These are phyloP conservation scores for Hypoxylon fuscum DNA, from an alignment of 495 filamentous ascomycete genomes.

Conservation along the genomic window DNA sequence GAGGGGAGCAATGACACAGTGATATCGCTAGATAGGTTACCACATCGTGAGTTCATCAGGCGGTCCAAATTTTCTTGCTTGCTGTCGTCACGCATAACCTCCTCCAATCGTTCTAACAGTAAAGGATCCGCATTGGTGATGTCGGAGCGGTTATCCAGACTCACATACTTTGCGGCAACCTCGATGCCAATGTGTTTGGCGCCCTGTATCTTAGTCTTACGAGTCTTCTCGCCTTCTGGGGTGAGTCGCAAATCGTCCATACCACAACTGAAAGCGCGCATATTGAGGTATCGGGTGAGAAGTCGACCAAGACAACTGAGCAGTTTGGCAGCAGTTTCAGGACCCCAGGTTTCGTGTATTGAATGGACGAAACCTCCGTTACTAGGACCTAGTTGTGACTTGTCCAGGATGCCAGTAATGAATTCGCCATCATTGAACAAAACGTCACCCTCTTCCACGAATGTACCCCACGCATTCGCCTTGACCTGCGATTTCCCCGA, in stretches of 20 bases:
- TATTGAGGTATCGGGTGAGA: conserved; percentile 87
- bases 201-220: conserved; percentile 73
- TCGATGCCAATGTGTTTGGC: conserved; percentile 80
- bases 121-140: conserved; percentile 69
- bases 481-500: conserved; percentile 79
- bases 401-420: conserved; percentile 91
- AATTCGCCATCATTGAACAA: conserved; percentile 88
- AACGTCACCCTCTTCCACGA: conserved; percentile 75
- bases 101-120: conserved; percentile 80
- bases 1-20: conserved; percentile 79
- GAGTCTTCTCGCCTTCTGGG: conserved; percentile 74
- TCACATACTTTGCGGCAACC: conserved; percentile 90
- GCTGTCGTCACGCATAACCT: conserved; percentile 86
- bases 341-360: conserved; percentile 93
- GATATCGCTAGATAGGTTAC: conserved; percentile 78
- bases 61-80: conserved; percentile 90
- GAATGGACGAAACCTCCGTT: conserved; percentile 90
- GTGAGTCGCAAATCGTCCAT: conserved; percentile 96
- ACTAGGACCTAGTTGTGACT: conserved; percentile 89
- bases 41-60: conserved; percentile 77
- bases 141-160: conserved; percentile 71
- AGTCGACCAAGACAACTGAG: conserved; percentile 90
- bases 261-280: conserved; percentile 95
- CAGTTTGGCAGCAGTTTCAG: conserved; percentile 81
- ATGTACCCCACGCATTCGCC: conserved; percentile 74